A percentile compares a stretch with the other conserved stretches of the same genome.
Evolutionary conservation across 306 rosid species (phyloP).

Genomic region (Biancaea sappan): DNA sequence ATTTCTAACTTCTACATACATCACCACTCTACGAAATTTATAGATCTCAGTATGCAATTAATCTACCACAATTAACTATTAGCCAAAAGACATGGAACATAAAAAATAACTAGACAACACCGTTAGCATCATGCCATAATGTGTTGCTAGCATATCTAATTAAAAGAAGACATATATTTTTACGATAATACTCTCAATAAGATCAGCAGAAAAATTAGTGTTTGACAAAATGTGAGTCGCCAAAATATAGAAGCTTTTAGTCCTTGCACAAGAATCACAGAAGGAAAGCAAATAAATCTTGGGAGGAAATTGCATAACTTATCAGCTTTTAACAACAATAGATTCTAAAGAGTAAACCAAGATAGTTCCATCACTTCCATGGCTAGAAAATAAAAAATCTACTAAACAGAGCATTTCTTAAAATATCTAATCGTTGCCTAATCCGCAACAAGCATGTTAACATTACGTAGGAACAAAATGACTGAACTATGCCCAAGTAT

Average conservation of each 20-base stretch:
- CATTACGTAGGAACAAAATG: no score
- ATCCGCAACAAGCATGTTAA: no score
- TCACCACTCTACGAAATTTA: background rate
- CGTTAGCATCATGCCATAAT: background rate
- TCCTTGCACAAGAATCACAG: background rate
- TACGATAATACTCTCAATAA: background rate
- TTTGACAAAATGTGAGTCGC: background rate
- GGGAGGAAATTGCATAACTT: background rate
- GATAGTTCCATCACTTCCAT: no score
- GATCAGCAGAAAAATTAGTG: background rate
- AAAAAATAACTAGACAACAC: background rate
- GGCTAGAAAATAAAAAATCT: no score
- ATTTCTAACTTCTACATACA: background rate
- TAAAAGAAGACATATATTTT: background rate
- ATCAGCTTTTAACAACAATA: no score
- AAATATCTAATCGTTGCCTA: no score
- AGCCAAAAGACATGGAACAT: background rate
- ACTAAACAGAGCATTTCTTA: no score
- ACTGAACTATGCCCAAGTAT: no score
- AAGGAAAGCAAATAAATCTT: background rate
- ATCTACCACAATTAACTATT: background rate
- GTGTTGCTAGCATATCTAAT: background rate
- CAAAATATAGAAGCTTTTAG: background rate
- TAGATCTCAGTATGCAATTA: background rate
- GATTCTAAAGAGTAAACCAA: no score